These are phyloP conservation scores for Astraeus odoratus DNA, from an alignment of 768 basidiomycete species.

Conservation along the genomic window DNA sequence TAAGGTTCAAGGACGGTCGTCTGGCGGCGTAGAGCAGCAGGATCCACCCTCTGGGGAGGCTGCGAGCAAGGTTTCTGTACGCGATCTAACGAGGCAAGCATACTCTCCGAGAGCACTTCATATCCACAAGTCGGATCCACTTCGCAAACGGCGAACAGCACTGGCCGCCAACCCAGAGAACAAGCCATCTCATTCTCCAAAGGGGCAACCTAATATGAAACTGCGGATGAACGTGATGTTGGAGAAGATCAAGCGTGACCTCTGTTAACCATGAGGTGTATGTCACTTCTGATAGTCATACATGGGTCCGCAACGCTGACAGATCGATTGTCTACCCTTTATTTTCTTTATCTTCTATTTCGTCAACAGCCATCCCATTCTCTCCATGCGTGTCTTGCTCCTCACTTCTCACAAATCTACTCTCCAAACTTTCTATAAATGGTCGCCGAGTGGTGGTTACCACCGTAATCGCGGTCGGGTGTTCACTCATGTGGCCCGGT, in stretches of 20 bases:
- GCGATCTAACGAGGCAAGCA: conserved; percentile 56
- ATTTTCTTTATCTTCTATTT: conserved; percentile 46
- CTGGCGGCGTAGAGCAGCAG: no score
- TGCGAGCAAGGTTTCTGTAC: conserved; percentile 31
- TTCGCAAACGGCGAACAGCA: conserved; percentile 28
- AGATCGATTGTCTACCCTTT: conserved; percentile 1
- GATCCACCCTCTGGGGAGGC: conserved; percentile 50
- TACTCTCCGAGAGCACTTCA: conserved; percentile 55
- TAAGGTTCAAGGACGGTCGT: no score
- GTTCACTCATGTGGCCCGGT: conserved; percentile 80
- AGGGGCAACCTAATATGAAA: conserved; percentile 71
- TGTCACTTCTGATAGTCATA: background rate
- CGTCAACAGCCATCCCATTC: conserved; percentile 34
- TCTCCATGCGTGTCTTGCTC: conserved; percentile 23
- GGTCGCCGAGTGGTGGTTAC: conserved; percentile 50
- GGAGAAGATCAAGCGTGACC: conserved; percentile 73
- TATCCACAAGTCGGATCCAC: conserved; percentile 45
- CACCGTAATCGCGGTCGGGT: conserved; percentile 61
- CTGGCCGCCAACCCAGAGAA: background rate
- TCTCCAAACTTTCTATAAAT: conserved; percentile 49
- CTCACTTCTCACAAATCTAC: conserved; percentile 55
- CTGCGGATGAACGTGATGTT: conserved; percentile 81
- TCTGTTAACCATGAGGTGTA: conserved; percentile 23
- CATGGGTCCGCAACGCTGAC: conserved; percentile 2
- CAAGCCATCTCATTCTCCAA: background rate